phyloP scores from a whole-genome alignment of 495 filamentous ascomycete species.

The Sabuloglossum arenarium region DNA sequence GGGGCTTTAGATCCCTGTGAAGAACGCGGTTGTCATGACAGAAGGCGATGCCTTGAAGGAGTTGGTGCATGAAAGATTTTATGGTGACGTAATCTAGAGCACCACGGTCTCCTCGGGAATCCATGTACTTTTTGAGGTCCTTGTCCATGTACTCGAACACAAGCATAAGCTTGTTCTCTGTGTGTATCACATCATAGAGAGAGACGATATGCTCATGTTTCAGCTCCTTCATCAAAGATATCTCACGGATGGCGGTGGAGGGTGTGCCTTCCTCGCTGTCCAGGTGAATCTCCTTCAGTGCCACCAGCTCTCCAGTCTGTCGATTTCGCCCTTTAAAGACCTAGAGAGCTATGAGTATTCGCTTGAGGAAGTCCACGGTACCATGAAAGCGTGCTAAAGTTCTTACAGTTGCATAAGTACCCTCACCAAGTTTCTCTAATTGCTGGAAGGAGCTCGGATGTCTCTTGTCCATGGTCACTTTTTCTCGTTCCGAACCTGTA shows the following conservation, averaged over 20 bases:
- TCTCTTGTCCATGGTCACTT: slow-evolving; percentile 7
- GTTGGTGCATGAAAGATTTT: slow-evolving; percentile 95
- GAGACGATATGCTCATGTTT: slow-evolving; percentile 97
- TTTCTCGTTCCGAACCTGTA: neutral
- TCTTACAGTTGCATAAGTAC: slow-evolving; percentile 92
- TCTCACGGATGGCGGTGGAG: slow-evolving; percentile 95
- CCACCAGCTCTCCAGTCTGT: slow-evolving; percentile 87
- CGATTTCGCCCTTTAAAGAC: slow-evolving; percentile 98
- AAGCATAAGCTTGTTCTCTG: slow-evolving; percentile 98
- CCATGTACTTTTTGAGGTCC: slow-evolving; percentile 99
- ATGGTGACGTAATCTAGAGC: slow-evolving; percentile 67
- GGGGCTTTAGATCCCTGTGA: slow-evolving; percentile 89
- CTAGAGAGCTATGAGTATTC: slow-evolving; percentile 20
- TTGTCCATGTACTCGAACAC: slow-evolving; percentile 98
- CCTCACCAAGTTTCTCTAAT: slow-evolving; percentile 58
- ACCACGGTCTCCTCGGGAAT: slow-evolving; percentile 63
- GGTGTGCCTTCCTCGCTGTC: slow-evolving; percentile 97
- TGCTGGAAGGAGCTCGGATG: slow-evolving; percentile 9
- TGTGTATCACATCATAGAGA: slow-evolving; percentile 96
- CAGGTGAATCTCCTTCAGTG: slow-evolving; percentile 96
- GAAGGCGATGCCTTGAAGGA: slow-evolving; percentile 84
- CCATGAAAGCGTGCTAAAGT: slow-evolving; percentile 4
- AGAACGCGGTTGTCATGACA: slow-evolving; percentile 92
- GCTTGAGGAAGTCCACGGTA: neutral
- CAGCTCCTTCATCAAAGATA: slow-evolving; percentile 96